phyloP scores from a whole-genome alignment of 2,329 filamentous ascomycete species.

The Immersiporthe knoxdaviesiana region DNA sequence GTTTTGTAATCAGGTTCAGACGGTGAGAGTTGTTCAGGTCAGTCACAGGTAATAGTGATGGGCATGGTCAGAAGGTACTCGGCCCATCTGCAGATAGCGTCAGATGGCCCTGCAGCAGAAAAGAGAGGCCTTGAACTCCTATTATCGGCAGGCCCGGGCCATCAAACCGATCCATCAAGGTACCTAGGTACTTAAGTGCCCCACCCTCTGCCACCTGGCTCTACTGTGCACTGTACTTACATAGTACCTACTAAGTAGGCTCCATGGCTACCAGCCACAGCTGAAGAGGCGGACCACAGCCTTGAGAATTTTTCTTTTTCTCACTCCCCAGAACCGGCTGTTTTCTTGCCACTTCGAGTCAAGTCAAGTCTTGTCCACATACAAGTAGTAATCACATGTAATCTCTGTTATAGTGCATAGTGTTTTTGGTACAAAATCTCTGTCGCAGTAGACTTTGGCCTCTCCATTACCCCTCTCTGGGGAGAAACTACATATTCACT shows the following conservation, averaged over 20 bases:
- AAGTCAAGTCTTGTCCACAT: neutral
- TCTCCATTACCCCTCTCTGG: too few species aligned
- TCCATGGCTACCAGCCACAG: neutral
- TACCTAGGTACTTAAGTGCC: conserved; percentile 1
- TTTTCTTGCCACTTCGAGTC: neutral
- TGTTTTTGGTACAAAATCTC: neutral
- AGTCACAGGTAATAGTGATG: neutral
- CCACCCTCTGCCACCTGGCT: neutral
- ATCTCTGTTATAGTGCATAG: neutral
- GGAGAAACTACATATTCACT: too few species aligned
- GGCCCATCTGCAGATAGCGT: conserved; percentile 11
- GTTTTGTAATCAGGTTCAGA: neutral
- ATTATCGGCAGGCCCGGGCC: conserved; percentile 9
- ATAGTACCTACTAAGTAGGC: too few species aligned
- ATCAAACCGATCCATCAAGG: neutral
- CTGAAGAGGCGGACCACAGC: neutral
- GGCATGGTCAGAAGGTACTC: neutral
- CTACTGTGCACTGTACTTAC: too few species aligned
- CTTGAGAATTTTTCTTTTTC: neutral
- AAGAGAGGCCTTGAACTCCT: conserved; percentile 7
- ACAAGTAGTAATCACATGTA: too few species aligned
- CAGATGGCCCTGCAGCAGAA: conserved; percentile 2
- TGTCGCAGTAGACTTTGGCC: neutral
- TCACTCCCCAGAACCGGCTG: neutral
- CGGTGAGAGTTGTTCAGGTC: neutral